Evolutionary conservation across 805 yeast genomes (phyloP).

Genomic region (Sugiyamaella marilandica): DNA sequence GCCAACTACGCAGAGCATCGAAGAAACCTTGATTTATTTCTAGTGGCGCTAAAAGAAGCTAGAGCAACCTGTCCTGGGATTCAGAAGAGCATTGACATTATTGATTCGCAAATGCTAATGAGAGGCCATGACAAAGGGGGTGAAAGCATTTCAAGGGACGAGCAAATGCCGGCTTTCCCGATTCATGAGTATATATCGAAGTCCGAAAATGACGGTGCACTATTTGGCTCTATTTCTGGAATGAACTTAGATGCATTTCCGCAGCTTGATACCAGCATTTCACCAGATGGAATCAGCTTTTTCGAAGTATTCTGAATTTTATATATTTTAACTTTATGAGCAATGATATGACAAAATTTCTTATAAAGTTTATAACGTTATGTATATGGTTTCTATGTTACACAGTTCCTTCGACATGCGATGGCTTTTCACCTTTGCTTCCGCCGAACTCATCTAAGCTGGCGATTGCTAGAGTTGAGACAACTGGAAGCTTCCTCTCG

Average conservation of each 20-base stretch:
- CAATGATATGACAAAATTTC: too few relatives aligned
- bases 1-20: not conserved
- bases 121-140: not conserved
- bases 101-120: not conserved
- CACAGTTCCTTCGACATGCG: not conserved
- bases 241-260: slow-evolving; percentile 4
- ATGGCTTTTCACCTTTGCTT: not conserved
- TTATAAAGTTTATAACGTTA: not conserved
- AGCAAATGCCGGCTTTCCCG: slow-evolving; percentile 5
- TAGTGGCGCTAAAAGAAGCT: not conserved
- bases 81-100: slow-evolving; percentile 4
- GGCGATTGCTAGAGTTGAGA: not conserved
- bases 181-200: slow-evolving; percentile 2
- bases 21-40: not conserved
- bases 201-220: not conserved
- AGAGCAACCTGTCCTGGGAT: slow-evolving; percentile 3
- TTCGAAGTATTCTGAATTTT: not conserved
- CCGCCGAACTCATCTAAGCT: not conserved
- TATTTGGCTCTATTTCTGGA: not conserved
- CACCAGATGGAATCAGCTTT: slow-evolving; percentile 2
- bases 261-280: not conserved
- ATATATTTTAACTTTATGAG: not conserved
- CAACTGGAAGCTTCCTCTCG: slow-evolving; percentile 2
- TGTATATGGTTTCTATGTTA: not conserved
- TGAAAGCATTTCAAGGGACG: not conserved